A percentile compares a stretch with the other conserved stretches of the same genome.
Evolutionary conservation across 345 rosid genomes (phyloP).

Genomic region (Crucihimalaya himalaica): DNA sequence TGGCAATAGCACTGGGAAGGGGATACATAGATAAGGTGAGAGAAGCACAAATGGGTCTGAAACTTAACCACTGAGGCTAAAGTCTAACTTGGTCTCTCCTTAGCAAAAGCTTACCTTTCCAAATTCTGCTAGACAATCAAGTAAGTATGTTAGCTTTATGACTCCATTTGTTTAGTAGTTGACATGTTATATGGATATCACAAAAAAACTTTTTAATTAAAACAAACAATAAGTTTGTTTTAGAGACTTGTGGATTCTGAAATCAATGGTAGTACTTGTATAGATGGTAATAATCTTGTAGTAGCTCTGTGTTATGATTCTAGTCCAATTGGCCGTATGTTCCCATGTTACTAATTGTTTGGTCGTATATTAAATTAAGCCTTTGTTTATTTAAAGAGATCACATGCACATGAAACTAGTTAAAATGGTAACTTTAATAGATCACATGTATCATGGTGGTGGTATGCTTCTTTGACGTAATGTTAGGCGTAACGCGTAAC

Average conservation of each 20-base stretch:
- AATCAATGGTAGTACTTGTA: not conserved
- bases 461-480: no score
- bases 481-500: no score
- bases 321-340: no score
- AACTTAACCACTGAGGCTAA: conserved; percentile 67
- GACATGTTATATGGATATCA: not conserved
- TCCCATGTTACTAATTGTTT: no score
- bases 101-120: conserved; percentile 67
- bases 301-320: not conserved
- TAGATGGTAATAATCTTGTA: not conserved
- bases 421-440: no score
- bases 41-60: conserved; percentile 64
- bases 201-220: not conserved
- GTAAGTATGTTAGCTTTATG: conserved; percentile 8
- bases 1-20: conserved; percentile 77
- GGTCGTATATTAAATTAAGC: no score
- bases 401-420: no score
- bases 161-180: no score
- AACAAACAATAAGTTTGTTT: not conserved
- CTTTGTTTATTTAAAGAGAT: no score
- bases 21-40: conserved; percentile 64
- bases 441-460: no score
- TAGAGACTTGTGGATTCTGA: not conserved
- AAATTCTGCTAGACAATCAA: conserved; percentile 33
- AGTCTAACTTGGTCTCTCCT: conserved; percentile 64